phyloP scores from a whole-genome alignment of 2,329 filamentous ascomycete species.

The Ascochyta koolunga region DNA sequence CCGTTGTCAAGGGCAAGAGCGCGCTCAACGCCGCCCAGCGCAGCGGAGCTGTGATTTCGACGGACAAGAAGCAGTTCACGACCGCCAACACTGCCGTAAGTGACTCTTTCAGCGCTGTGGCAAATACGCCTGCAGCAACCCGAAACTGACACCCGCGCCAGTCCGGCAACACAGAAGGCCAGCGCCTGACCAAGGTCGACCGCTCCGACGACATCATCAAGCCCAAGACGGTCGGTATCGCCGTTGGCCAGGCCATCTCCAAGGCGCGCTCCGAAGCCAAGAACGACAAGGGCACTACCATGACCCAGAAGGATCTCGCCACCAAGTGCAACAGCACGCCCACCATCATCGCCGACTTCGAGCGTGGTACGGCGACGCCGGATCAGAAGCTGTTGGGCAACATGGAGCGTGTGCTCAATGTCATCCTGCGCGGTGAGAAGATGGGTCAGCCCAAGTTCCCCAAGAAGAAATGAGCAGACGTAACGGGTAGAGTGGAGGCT shows the following conservation, averaged over 20 bases:
- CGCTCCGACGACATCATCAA: conserved; percentile 97
- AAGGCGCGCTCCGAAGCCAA: conserved; percentile 79
- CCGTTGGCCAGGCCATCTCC: conserved; percentile 82
- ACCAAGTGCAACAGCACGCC: conserved; percentile 89
- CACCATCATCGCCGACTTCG: conserved; percentile 80
- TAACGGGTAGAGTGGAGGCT: conserved; percentile 1
- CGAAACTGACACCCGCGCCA: conserved; percentile 3
- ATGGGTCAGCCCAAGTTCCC: conserved; percentile 84
- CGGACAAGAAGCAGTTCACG: conserved; percentile 85
- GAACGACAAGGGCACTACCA: conserved; percentile 72
- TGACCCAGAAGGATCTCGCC: conserved; percentile 90
- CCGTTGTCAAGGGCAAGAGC: conserved; percentile 82
- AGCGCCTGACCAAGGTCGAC: conserved; percentile 97
- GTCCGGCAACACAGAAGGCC: conserved; percentile 67
- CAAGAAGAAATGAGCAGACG: conserved; percentile 59
- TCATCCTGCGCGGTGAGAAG: conserved; percentile 83
- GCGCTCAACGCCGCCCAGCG: conserved; percentile 90
- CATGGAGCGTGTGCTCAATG: conserved; percentile 85
- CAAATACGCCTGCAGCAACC: neutral
- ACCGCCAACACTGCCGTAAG: conserved; percentile 76
- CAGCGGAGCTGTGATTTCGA: conserved; percentile 74
- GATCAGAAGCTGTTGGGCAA: conserved; percentile 81
- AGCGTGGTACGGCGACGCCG: conserved; percentile 76
- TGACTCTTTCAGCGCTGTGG: conserved; percentile 27
- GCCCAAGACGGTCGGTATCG: conserved; percentile 81